Evolutionary conservation across 2,329 filamentous ascomycete genomes (phyloP).

Genomic region (Cladophialophora psammophila): DNA sequence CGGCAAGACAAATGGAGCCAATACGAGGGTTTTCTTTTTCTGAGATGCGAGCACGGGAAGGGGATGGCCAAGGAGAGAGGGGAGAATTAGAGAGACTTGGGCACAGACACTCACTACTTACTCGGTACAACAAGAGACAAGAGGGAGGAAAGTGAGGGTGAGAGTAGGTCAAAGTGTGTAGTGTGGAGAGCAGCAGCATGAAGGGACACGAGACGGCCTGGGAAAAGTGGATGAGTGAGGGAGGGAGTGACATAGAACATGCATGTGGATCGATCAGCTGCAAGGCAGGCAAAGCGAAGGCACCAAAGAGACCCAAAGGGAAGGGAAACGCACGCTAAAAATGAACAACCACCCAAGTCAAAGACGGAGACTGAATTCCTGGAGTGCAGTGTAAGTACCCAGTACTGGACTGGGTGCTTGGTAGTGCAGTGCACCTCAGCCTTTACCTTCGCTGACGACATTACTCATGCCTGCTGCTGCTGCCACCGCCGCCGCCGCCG

Average conservation of each 20-base stretch:
- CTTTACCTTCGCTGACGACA: conserved; percentile 3
- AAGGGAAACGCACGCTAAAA: conserved; percentile 2
- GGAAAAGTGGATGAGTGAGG: not conserved
- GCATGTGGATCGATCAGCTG: conserved; percentile 11
- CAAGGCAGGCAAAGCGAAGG: conserved; percentile 15
- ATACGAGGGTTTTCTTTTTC: not conserved
- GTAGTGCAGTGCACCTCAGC: too few relatives aligned
- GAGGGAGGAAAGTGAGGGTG: not conserved
- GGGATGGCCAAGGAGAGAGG: too few relatives aligned
- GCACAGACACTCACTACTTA: too few relatives aligned
- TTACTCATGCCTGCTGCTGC: conserved; percentile 3
- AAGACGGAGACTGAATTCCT: not conserved
- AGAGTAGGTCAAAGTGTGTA: conserved; percentile 8
- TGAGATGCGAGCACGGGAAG: not conserved
- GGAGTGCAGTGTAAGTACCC: conserved; percentile 5
- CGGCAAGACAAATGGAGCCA: not conserved
- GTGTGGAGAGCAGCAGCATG: not conserved
- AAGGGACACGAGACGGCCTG: not conserved
- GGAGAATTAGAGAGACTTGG: too few relatives aligned
- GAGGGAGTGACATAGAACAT: conserved; percentile 1
- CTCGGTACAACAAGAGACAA: not conserved
- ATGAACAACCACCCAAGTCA: not conserved
- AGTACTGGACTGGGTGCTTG: too few relatives aligned
- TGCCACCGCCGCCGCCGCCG: not conserved
- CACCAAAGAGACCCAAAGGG: too few relatives aligned